Evolutionary conservation across 805 yeast species (phyloP).

Genomic region (Torulaspora microellipsoides): DNA sequence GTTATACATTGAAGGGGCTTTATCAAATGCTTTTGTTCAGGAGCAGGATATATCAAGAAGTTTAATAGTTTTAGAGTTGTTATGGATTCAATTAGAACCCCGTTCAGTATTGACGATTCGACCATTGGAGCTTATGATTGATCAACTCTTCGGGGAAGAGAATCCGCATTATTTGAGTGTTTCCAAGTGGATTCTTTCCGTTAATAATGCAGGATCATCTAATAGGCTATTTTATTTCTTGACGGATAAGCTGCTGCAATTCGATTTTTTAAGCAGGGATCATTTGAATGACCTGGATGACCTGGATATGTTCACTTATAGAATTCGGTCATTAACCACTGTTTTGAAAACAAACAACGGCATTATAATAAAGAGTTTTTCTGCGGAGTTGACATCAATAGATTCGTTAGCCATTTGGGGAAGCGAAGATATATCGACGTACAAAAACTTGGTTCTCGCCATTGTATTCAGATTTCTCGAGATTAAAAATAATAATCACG

Average conservation of each 20-base stretch:
- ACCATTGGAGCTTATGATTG: slow-evolving; percentile 66
- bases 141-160: slow-evolving; percentile 47
- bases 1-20: slow-evolving; percentile 65
- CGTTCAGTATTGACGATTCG: slow-evolving; percentile 39
- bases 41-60: slow-evolving; percentile 38
- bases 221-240: slow-evolving; percentile 58
- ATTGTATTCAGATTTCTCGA: slow-evolving; percentile 45
- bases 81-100: slow-evolving; percentile 70
- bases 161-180: slow-evolving; percentile 42
- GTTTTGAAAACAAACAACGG: slow-evolving; percentile 47
- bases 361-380: slow-evolving; percentile 44
- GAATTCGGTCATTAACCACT: slow-evolving; percentile 48
- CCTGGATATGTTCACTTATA: slow-evolving; percentile 56
- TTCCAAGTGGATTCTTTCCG: slow-evolving; percentile 46
- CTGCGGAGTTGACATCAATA: slow-evolving; percentile 54
- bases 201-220: slow-evolving; percentile 48
- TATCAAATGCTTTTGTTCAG: slow-evolving; percentile 51
- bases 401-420: slow-evolving; percentile 34
- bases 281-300: slow-evolving; percentile 49
- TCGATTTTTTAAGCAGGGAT: slow-evolving; percentile 33
- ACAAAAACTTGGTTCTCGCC: slow-evolving; percentile 50
- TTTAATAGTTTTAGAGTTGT: slow-evolving; percentile 51
- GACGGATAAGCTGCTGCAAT: slow-evolving; percentile 48
- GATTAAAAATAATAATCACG: slow-evolving; percentile 29
- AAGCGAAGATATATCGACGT: slow-evolving; percentile 50